A percentile compares a stretch with the other conserved stretches of the same genome.
Conservation (phyloP, 352 stramenopile species). For the Lagenidium giganteum region DNA sequence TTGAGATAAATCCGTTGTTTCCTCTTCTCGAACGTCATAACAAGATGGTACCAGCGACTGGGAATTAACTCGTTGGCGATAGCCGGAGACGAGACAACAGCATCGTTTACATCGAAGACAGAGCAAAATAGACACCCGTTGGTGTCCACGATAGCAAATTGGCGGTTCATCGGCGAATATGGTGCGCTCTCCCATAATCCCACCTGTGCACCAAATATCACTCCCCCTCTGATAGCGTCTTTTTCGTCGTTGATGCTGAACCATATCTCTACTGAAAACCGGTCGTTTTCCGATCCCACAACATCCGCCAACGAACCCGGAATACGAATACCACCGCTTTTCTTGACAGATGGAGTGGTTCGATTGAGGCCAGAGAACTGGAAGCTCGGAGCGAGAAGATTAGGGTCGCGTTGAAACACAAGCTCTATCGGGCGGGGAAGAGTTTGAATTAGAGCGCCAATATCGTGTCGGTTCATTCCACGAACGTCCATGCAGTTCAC, state of each 20-base stretch:
- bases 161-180: constrained; percentile 46
- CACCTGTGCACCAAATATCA: constrained; percentile 62
- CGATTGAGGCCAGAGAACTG: constrained; percentile 55
- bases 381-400: constrained; percentile 47
- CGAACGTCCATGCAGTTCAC: constrained; percentile 59
- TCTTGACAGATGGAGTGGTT: too few species aligned
- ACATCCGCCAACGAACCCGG: constrained; percentile 34
- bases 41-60: constrained; percentile 68
- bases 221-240: constrained; percentile 46
- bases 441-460: constrained; percentile 54
- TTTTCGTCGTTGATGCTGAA: constrained; percentile 55
- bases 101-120: constrained; percentile 41
- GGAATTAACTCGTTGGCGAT: constrained; percentile 40
- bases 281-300: constrained; percentile 19
- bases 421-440: constrained; percentile 48
- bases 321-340: constrained; percentile 35
- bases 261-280: constrained; percentile 62
- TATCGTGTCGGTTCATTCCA: constrained; percentile 54
- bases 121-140: constrained; percentile 54
- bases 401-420: constrained; percentile 44
- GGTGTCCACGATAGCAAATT: constrained; percentile 55
- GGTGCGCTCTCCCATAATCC: too few species aligned
- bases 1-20: constrained; percentile 54
- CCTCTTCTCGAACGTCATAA: constrained; percentile 39
- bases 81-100: constrained; percentile 37